phyloP scores from a whole-genome alignment of 1,139 yeast genomes.

The Kurtzmaniella quercitrusa region DNA sequence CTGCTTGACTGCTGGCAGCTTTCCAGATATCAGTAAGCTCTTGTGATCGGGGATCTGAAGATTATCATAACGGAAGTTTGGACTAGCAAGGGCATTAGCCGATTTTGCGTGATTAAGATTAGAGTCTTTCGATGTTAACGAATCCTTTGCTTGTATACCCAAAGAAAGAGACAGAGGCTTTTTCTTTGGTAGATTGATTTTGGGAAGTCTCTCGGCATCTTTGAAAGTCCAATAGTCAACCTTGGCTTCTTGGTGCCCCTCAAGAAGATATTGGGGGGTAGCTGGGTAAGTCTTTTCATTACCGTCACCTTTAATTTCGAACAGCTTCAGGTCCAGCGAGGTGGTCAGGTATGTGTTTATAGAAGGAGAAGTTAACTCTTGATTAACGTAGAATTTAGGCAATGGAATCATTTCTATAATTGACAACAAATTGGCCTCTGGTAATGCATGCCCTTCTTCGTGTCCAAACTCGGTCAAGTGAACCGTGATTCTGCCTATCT shows the following conservation, averaged over 20 bases:
- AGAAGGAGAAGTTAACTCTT: constrained; percentile 32
- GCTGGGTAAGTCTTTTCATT: constrained; percentile 46
- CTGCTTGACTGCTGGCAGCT: constrained; percentile 11
- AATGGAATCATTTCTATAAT: constrained; percentile 29
- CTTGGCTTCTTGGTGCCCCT: constrained; percentile 28
- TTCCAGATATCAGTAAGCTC: constrained; percentile 5
- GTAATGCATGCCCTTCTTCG: constrained; percentile 57
- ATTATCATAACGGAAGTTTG: constrained; percentile 10
- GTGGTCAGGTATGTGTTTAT: constrained; percentile 36
- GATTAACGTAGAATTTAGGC: constrained; percentile 42
- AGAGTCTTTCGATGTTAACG: neutral
- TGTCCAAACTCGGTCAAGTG: constrained; percentile 73
- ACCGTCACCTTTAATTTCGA: constrained; percentile 37
- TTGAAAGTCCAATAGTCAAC: constrained; percentile 64
- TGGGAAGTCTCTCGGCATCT: constrained; percentile 28
- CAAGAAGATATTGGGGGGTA: constrained; percentile 59
- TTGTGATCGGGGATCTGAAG: neutral
- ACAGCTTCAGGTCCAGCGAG: constrained; percentile 47
- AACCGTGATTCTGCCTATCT: constrained; percentile 40
- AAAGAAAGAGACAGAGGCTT: neutral
- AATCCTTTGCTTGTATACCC: neutral
- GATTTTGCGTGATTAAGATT: neutral
- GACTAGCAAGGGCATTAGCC: constrained; percentile 19
- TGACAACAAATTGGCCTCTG: constrained; percentile 40
- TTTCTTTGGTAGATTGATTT: constrained; percentile 8